These are phyloP conservation scores for Pythium rishiriense DNA, from an alignment of 352 stramenopile genomes.

Conservation along the genomic window DNA sequence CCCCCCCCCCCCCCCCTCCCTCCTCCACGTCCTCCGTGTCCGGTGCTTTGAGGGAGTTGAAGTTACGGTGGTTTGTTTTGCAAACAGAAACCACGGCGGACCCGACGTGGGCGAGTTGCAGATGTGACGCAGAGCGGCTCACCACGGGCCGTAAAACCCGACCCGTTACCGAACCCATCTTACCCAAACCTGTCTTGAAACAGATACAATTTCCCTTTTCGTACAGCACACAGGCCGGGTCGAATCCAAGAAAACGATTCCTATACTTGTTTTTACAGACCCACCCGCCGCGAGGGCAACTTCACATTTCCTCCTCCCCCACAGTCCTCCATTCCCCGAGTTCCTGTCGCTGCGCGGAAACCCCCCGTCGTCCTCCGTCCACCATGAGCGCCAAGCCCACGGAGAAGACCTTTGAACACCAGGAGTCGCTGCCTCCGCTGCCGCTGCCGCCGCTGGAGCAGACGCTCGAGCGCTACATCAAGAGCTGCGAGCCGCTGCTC, in stretches of 20 bases:
- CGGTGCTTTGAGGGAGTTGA: too few relatives aligned
- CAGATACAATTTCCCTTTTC: not conserved
- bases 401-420: constrained; percentile 78
- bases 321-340: not conserved
- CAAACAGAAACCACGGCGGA: constrained; percentile 23
- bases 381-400: not conserved
- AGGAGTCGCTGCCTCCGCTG: constrained; percentile 90
- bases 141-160: not conserved
- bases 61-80: constrained; percentile 27
- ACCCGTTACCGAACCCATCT: constrained; percentile 7
- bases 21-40: too few relatives aligned
- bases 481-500: constrained; percentile 91
- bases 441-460: constrained; percentile 93
- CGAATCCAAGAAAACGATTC: not conserved
- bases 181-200: constrained; percentile 3
- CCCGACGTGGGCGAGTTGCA: constrained; percentile 18
- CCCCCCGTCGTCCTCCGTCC: too few relatives aligned
- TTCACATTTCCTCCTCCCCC: not conserved
- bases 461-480: constrained; percentile 91
- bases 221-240: not conserved
- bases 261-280: not conserved
- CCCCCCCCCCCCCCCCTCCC: too few relatives aligned
- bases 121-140: constrained; percentile 14
- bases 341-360: not conserved
- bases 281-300: not conserved